Percentiles rank a stretch among this genome's conserved stretches.
phyloP scores from a whole-genome alignment of 2,329 filamentous ascomycete species.

The Fonsecaea nubica region DNA sequence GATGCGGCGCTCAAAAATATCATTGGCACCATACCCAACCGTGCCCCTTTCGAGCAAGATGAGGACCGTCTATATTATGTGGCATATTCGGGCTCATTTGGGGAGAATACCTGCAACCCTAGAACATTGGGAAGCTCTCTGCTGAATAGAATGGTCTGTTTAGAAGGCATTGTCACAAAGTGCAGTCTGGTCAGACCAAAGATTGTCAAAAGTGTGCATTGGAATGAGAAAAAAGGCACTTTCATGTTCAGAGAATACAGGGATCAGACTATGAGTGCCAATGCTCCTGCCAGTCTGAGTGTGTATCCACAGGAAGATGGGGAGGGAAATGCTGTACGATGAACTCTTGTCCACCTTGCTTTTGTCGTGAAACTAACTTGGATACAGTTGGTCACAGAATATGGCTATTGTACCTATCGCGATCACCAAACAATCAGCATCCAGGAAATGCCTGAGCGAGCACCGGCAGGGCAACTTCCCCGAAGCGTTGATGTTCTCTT shows the following conservation, averaged over 20 bases:
- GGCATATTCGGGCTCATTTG: conserved; percentile 95
- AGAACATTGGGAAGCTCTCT: conserved; percentile 87
- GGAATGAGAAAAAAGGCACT: conserved; percentile 82
- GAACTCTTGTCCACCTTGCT: conserved; percentile 2
- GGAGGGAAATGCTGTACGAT: conserved; percentile 76
- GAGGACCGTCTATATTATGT: conserved; percentile 89
- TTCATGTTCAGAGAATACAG: conserved; percentile 91
- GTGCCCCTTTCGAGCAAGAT: conserved; percentile 75
- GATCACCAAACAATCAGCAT: conserved; percentile 98
- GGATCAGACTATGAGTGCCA: conserved; percentile 95
- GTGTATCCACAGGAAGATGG: conserved; percentile 95
- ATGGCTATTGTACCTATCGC: conserved; percentile 92
- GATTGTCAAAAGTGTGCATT: conserved; percentile 97
- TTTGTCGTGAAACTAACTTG: conserved; percentile 28
- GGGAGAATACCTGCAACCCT: conserved; percentile 92
- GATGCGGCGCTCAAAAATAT: conserved; percentile 89
- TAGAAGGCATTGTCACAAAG: conserved; percentile 96
- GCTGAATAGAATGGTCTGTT: conserved; percentile 94
- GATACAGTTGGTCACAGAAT: conserved; percentile 79
- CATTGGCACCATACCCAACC: conserved; percentile 77
- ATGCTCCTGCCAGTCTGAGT: conserved; percentile 83
- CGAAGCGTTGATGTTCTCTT: conserved; percentile 95
- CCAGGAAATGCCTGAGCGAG: conserved; percentile 98
- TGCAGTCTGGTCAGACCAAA: conserved; percentile 95
- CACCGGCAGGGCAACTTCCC: conserved; percentile 92